phyloP scores from a whole-genome alignment of 1,284 basidiomycete genomes.

The Abortiporus biennis region DNA sequence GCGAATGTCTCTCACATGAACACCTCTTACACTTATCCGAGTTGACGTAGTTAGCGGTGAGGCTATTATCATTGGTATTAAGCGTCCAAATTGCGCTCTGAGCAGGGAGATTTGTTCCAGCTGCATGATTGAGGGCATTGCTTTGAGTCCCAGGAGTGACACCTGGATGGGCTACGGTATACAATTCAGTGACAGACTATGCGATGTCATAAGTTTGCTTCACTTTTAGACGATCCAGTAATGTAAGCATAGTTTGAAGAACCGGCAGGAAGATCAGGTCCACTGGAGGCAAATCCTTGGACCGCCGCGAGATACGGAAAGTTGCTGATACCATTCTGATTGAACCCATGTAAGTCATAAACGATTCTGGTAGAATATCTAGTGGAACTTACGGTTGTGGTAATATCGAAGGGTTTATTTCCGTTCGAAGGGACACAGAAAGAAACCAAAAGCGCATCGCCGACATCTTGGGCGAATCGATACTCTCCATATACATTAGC shows the following conservation, averaged over 20 bases:
- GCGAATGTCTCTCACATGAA: neutral
- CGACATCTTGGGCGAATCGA: neutral
- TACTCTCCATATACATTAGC: neutral
- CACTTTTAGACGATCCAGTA: neutral
- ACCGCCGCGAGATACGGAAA: neutral
- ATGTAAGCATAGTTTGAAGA: neutral
- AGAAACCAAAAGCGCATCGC: neutral
- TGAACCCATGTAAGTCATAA: neutral
- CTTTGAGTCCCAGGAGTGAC: neutral
- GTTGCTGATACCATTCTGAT: neutral
- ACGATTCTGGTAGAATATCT: no score
- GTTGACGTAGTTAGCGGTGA: neutral
- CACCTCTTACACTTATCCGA: neutral
- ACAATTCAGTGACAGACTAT: neutral
- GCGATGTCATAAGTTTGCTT: neutral
- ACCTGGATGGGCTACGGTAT: neutral
- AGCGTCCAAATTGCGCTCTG: neutral
- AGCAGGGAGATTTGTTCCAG: neutral
- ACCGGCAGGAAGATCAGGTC: neutral
- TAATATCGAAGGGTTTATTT: neutral
- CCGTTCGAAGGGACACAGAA: neutral
- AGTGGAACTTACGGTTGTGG: neutral
- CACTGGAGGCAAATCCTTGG: neutral
- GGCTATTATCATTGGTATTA: neutral
- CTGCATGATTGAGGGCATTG: neutral